Evolutionary conservation across 371 early-diverging fungal species (phyloP).

Genomic region (Mortierella sp.): DNA sequence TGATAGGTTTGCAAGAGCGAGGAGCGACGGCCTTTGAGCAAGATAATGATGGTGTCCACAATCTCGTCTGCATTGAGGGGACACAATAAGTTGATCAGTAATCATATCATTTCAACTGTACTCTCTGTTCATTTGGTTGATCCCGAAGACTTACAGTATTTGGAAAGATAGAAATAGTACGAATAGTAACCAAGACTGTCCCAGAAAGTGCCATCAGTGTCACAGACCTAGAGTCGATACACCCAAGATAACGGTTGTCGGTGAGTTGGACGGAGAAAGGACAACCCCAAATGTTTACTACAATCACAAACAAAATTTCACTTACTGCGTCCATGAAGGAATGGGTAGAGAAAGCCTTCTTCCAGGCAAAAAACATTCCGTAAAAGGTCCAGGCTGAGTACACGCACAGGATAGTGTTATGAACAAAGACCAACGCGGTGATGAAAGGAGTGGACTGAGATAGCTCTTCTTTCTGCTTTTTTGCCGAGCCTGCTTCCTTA

Average conservation of each 20-base stretch:
- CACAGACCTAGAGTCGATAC: constrained; percentile 58
- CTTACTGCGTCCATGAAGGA: constrained; percentile 58
- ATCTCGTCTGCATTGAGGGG: constrained; percentile 69
- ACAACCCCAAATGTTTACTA: neutral
- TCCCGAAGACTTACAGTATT: constrained; percentile 64
- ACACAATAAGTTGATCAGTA: neutral
- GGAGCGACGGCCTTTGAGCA: constrained; percentile 83
- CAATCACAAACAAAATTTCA: constrained; percentile 19
- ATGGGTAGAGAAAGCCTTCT: constrained; percentile 37
- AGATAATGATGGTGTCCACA: constrained; percentile 87
- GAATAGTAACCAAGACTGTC: constrained; percentile 65
- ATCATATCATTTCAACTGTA: neutral
- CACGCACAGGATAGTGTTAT: constrained; percentile 68
- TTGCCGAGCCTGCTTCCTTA: constrained; percentile 8
- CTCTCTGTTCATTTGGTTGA: constrained; percentile 24
- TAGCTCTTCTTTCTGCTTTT: constrained; percentile 18
- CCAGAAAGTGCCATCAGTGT: constrained; percentile 65
- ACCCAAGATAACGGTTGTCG: neutral
- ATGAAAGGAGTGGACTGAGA: constrained; percentile 51
- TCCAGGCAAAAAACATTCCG: constrained; percentile 56
- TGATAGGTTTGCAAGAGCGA: constrained; percentile 91
- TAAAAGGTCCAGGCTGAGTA: constrained; percentile 71
- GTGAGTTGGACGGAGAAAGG: constrained; percentile 18
- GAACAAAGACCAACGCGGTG: constrained; percentile 68
- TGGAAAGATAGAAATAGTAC: constrained; percentile 77